Evolutionary conservation across 306 rosid genomes (phyloP).

Genomic region (Lathyrus oleraceus): DNA sequence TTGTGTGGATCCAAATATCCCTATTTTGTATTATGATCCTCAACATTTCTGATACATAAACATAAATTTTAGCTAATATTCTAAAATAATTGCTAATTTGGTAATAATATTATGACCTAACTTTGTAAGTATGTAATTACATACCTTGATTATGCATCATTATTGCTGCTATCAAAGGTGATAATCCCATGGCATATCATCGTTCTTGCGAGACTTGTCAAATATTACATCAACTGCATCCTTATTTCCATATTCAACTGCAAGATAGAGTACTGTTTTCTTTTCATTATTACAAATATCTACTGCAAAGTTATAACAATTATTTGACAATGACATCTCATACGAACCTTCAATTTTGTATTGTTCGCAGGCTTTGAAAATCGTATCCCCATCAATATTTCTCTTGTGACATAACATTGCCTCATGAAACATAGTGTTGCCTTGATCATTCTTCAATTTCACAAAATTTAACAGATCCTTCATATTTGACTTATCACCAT

Average conservation of each 20-base stretch:
- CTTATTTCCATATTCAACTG: neutral
- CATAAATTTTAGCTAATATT: neutral
- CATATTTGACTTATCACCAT: neutral
- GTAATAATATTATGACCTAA: neutral
- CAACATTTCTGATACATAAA: neutral
- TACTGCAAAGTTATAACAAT: neutral
- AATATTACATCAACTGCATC: neutral
- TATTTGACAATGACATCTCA: neutral
- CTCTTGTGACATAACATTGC: neutral
- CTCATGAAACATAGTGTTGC: constrained; percentile 30
- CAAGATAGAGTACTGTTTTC: constrained; percentile 9
- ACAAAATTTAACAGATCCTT: neutral
- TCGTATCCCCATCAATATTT: neutral
- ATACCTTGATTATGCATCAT: neutral
- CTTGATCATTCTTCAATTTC: neutral
- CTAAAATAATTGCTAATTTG: too few relatives aligned
- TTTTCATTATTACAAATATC: neutral
- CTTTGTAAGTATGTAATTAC: neutral
- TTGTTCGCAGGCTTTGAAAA: constrained; percentile 5
- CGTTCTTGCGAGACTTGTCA: neutral
- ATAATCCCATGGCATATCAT: neutral
- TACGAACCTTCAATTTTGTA: neutral
- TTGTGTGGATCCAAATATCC: constrained; percentile 26
- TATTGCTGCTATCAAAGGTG: neutral
- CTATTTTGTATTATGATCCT: neutral